Base-by-base conservation (phyloP, 2,329 filamentous ascomycete species). In the Colletotrichum agaves region DNA sequence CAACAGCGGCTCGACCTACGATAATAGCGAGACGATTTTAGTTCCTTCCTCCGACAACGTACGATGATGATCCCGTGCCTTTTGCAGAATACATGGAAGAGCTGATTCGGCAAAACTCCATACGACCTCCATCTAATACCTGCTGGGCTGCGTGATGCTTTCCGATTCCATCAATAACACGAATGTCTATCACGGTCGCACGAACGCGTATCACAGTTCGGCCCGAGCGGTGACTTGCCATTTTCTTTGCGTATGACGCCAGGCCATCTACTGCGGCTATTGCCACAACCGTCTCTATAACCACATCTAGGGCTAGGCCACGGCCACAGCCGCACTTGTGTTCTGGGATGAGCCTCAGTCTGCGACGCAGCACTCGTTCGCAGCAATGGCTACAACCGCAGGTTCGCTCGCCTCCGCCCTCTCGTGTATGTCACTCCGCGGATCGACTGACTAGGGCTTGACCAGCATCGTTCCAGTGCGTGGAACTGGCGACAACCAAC, bases 301-400 rank as follows among this genome's bases (percentile, higher is more conserved):
- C 35, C 31, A 43, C 52, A 37, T 12, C 15, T 12, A n/a, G 15
- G 47, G 47, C 27, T 23, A 7, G 13, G 47, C 13, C 46, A 31
- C 27, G 23, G 37, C 43, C 27, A n/a, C 33, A n/a, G 37, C 44
- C 60, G 35, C 17, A 6, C 50, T 50, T 31, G 10, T 15, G 19
- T 21, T 31, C 17, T 33, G 57, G 50, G 43, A 63, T 50, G 59
- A 56, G 43, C 31, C 17, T 21, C 17, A 21, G 35, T 46, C 23
- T 31, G 27, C 23, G 5, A 57, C n/a, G 27, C 39, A 41, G 53
- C 50, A 39, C 21, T n/a, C 17, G 17, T 19, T 55, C 11, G 52
- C 7, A 52, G 46, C 46, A 44, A 67, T 67, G 64, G 60, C 64
- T 46, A 58, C 64, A 35, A 64, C 21, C 23, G 64, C 50, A 58